phyloP scores from a whole-genome alignment of 768 basidiomycete genomes.

The Lentinula sp. region DNA sequence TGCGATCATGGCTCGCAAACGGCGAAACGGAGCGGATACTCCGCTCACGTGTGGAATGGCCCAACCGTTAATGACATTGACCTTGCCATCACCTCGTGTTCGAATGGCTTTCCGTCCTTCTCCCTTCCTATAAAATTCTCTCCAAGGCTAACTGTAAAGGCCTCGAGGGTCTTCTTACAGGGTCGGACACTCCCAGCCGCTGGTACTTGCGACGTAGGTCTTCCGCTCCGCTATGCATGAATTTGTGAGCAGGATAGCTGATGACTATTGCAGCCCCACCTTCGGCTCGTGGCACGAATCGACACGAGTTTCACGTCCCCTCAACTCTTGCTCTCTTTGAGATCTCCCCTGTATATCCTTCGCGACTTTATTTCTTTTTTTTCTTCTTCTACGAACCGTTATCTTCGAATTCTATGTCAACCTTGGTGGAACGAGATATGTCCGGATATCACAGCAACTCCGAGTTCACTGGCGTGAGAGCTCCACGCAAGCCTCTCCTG shows the following conservation, averaged over 20 bases:
- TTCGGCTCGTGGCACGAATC: constrained; percentile 4
- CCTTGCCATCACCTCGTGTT: constrained; percentile 7
- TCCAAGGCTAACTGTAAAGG: background rate
- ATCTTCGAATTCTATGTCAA: background rate
- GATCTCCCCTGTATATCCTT: background rate
- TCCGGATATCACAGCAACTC: constrained; percentile 1
- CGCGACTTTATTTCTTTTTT: background rate
- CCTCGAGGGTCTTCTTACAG: constrained; percentile 2
- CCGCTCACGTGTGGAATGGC: constrained; percentile 2
- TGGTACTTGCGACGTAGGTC: constrained; percentile 1
- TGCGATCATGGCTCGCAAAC: background rate
- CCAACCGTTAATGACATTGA: background rate
- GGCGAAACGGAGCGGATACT: background rate
- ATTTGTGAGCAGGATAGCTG: background rate
- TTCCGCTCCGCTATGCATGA: too few species aligned
- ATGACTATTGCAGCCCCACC: background rate
- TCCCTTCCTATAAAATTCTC: background rate
- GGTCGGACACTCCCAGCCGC: constrained; percentile 2
- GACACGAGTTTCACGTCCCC: constrained; percentile 2
- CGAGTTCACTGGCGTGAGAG: background rate
- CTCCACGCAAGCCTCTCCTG: constrained; percentile 1
- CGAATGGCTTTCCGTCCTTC: constrained; percentile 2
- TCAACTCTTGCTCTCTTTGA: background rate
- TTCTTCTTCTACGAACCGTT: too few species aligned
- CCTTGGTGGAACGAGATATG: background rate